phyloP scores from a whole-genome alignment of 345 rosid genomes.

The Ceriops tagal region DNA sequence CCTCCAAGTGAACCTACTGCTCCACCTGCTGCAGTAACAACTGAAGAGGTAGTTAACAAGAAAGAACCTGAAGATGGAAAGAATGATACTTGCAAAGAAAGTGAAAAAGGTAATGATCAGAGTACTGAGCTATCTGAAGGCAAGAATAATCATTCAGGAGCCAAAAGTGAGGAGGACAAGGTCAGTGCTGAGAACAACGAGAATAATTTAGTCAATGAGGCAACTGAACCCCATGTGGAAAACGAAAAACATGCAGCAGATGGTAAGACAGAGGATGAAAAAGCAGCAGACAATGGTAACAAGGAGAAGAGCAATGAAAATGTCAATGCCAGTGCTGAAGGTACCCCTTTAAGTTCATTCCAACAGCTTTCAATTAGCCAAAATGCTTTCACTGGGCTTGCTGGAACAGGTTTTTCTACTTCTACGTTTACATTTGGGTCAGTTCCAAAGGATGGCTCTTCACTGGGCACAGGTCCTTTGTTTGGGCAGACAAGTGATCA shows the following conservation, averaged over 20 bases:
- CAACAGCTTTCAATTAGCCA: conserved; percentile 90
- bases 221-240: conserved; percentile 34
- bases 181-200: conserved; percentile 27
- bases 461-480: conserved; percentile 32
- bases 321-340: conserved; percentile 41
- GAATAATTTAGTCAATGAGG: conserved; percentile 29
- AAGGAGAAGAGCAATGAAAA: conserved; percentile 36
- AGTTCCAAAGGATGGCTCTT: conserved; percentile 49
- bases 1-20: conserved; percentile 36
- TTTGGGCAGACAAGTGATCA: conserved; percentile 41
- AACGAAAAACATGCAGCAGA: conserved; percentile 1
- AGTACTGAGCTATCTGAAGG: conserved; percentile 14
- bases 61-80: conserved; percentile 27
- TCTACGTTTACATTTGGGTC: conserved; percentile 65
- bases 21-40: conserved; percentile 16
- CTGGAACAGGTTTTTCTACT: conserved; percentile 75
- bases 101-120: conserved; percentile 28
- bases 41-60: conserved; percentile 28
- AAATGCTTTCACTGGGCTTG: conserved; percentile 93
- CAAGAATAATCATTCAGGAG: background rate
- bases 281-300: conserved; percentile 5
- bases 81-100: conserved; percentile 1
- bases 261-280: conserved; percentile 9
- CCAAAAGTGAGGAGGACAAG: conserved; percentile 18
- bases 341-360: conserved; percentile 63